Base-by-base conservation (phyloP, 169 alveolate species). In the Plasmodium vivax region DNA sequence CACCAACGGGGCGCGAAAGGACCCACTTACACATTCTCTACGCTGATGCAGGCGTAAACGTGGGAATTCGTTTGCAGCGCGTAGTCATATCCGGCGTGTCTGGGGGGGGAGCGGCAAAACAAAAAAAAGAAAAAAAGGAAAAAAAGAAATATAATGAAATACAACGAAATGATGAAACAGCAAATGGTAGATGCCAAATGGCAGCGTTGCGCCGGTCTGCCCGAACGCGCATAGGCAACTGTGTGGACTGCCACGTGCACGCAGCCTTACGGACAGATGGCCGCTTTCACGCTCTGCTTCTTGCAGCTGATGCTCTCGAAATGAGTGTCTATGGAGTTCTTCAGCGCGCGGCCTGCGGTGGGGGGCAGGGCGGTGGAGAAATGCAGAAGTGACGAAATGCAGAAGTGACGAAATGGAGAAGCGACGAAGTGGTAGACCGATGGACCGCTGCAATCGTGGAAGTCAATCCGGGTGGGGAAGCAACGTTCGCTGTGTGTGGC, bases 81-180 rank as follows among this genome's bases (percentile, higher is more conserved):
- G 92, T 97, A 98, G n/a, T 97, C 95, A 92, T 96, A 97, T 12
- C 99, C 99, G 23, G 99, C 99, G 94, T 98, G 99, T 9, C 99
- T 96, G 74, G 9, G 27, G 38, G 30, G 68, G 56, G 19, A n/a
- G 36, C 32, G 27, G 14, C 36, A 41, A 9, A 84, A 74, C 12
- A 19, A 74, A 74, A 51, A 72, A 51, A 8, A 83, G n/a, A 56
- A 58, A 30, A 34, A 2, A n/a, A n/a, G n/a, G n/a, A n/a, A n/a
- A n/a, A n/a, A n/a, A n/a, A n/a, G n/a, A n/a, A n/a, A n/a, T n/a
- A n/a, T n/a, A n/a, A n/a, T n/a, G n/a, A n/a, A n/a, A n/a, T 81
- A 81, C 47, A 12, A 79, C 38, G 12, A 79, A 41, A 79, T 36
- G 12, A 38, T 0, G 73, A 27, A 79, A 41, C 45, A 41, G 27